Evolutionary conservation across 768 basidiomycete genomes (phyloP), one percentile per base, ranked within the genome.

Genomic region (Russula sp.): DNA sequence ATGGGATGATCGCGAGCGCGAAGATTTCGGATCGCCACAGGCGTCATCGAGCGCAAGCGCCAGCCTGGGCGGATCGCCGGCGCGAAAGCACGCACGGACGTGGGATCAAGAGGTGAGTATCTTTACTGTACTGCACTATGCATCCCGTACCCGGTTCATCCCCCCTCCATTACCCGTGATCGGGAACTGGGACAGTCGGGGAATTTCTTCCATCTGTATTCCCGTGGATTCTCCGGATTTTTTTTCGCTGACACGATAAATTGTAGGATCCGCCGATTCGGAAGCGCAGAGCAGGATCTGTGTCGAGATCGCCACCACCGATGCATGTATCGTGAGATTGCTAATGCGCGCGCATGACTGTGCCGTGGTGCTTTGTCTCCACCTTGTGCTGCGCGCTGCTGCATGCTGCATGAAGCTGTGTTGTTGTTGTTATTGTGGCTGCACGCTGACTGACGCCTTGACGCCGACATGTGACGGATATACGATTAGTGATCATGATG

Each of bases 1-100:
- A 2, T 69, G 67, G 67, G 67, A 67, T 14, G 65, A 65, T 20
- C 63, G 66, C 9, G 67, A 67, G 10, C 67, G 67, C 4, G 66
- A 67, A 9, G 66, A 67, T 14, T 2, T 34, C 5, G 57, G 46
- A 8, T 68, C 67, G 13, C 67, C 67, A 26, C 67, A 60, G 24
- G 63, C 65, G 7, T 61, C 67, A 18, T 61, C 67, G 16, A 69
- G 61, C 30, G 55, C 66, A 1, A 69, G 67, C 26, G 52, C 36
- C 16, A 63, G 61, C 42, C 50, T 44, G 2, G 40, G 65, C 10
- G 67, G 61, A 55, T 57, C 68, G 5, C 62, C 66, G 6, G 66
- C 56, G 6, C 66, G 68, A 11, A 69, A 69, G 48, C 68, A 69
- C 24, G 60, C 65, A 1, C 68, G 68, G 20, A 52, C 60, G 4